phyloP scores from a whole-genome alignment of 768 basidiomycete species.

The Mycena vitilis region DNA sequence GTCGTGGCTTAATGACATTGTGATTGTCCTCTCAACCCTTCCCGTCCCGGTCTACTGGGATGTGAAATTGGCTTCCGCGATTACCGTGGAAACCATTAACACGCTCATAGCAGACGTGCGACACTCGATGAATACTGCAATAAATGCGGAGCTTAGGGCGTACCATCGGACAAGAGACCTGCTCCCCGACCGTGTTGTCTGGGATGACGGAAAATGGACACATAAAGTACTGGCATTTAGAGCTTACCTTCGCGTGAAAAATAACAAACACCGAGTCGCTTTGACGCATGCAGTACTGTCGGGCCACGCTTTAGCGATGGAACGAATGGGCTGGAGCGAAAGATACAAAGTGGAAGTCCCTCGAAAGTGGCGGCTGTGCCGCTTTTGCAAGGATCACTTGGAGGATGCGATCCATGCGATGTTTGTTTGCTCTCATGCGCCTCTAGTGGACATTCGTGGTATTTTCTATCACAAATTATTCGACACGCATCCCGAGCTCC shows the following conservation, averaged over 20 bases:
- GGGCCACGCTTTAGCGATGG: too few relatives aligned
- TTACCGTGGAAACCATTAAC: conserved; percentile 2
- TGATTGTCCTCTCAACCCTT: neutral
- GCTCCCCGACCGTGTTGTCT: too few relatives aligned
- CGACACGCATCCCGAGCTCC: neutral
- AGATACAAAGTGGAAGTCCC: neutral
- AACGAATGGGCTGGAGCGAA: neutral
- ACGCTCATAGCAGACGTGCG: neutral
- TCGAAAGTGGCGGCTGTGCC: neutral
- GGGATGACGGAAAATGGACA: too few relatives aligned
- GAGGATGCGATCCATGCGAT: too few relatives aligned
- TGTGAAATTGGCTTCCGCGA: neutral
- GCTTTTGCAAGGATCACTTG: too few relatives aligned
- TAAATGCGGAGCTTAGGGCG: neutral
- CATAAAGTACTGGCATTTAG: too few relatives aligned
- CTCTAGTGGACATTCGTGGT: too few relatives aligned
- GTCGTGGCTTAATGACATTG: conserved; percentile 15
- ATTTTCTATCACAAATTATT: neutral
- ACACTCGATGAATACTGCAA: conserved; percentile 6
- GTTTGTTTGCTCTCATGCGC: too few relatives aligned
- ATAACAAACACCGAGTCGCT: too few relatives aligned
- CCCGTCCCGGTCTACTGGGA: conserved; percentile 19
- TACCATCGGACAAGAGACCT: too few relatives aligned
- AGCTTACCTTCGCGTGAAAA: too few relatives aligned
- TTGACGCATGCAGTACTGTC: too few relatives aligned